These are phyloP conservation scores for Monilinia polystroma DNA, from an alignment of 2,329 filamentous ascomycete genomes.

Conservation along the genomic window DNA sequence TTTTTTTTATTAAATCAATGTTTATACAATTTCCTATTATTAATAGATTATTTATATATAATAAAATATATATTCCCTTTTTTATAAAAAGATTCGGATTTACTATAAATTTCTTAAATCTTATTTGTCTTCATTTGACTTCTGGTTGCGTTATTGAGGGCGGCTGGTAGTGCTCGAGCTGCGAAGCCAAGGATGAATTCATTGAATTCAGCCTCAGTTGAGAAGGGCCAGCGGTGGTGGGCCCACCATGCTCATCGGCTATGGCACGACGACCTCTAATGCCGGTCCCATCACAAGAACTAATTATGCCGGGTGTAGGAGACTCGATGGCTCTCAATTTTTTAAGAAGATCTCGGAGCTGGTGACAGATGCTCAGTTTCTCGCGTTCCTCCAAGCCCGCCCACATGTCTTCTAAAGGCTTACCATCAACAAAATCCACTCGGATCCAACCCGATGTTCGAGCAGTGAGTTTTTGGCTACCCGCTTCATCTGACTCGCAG, in stretches of 20 bases:
- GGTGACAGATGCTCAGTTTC: slow-evolving; percentile 15
- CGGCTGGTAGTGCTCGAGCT: not conserved
- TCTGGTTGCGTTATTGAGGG: not conserved
- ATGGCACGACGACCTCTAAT: slow-evolving; percentile 16
- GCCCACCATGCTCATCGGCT: slow-evolving; percentile 12
- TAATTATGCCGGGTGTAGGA: slow-evolving; percentile 7
- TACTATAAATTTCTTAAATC: too few relatives aligned
- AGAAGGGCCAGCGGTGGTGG: not conserved
- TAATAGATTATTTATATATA: too few relatives aligned
- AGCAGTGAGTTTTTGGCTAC: not conserved
- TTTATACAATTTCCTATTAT: too few relatives aligned
- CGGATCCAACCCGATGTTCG: slow-evolving; percentile 4
- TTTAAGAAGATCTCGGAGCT: slow-evolving; percentile 22
- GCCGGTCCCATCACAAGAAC: slow-evolving; percentile 19
- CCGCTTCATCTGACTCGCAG: not conserved
- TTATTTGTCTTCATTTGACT: not conserved
- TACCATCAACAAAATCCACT: slow-evolving; percentile 24
- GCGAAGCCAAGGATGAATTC: slow-evolving; percentile 14
- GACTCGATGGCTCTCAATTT: slow-evolving; percentile 16
- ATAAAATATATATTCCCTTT: too few relatives aligned
- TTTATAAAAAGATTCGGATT: too few relatives aligned
- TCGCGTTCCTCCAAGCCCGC: slow-evolving; percentile 8
- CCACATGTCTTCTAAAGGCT: slow-evolving; percentile 22
- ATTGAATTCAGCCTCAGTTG: slow-evolving; percentile 23
- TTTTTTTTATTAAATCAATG: too few relatives aligned